Percentiles rank a stretch among this genome's conserved stretches.
Evolutionary conservation across 371 early-diverging fungal genomes (phyloP).

Genomic region (Mortierella sp.): DNA sequence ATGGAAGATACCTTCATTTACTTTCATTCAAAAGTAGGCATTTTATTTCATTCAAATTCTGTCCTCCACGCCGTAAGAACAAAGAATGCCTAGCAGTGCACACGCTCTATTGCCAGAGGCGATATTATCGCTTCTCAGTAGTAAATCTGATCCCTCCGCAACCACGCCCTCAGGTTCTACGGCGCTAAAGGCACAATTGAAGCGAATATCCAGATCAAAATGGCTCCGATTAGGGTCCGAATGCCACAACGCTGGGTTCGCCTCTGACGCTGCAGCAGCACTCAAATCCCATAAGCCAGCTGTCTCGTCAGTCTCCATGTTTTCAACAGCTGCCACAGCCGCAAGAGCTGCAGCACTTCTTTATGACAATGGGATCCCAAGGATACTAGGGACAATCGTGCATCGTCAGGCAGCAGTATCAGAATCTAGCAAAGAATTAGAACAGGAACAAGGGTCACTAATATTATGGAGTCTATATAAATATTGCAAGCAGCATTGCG

Average conservation of each 20-base stretch:
- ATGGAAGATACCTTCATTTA: background rate
- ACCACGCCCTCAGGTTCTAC: background rate
- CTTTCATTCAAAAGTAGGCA: no score
- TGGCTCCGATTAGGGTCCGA: slow-evolving; percentile 32
- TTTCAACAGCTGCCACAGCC: slow-evolving; percentile 10
- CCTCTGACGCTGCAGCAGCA: slow-evolving; percentile 11
- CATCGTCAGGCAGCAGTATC: background rate
- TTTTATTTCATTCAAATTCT: no score
- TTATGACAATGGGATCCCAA: slow-evolving; percentile 22
- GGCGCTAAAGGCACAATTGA: slow-evolving; percentile 1
- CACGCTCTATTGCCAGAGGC: slow-evolving; percentile 13
- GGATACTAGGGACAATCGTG: slow-evolving; percentile 17
- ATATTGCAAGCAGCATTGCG: slow-evolving; percentile 4
- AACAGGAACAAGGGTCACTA: background rate
- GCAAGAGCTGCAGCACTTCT: slow-evolving; percentile 20
- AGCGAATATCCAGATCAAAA: slow-evolving; percentile 15
- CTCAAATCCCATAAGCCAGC: slow-evolving; percentile 2
- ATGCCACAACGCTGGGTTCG: slow-evolving; percentile 27
- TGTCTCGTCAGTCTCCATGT: slow-evolving; percentile 13
- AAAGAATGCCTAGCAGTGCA: slow-evolving; percentile 10
- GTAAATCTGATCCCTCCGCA: background rate
- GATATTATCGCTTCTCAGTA: slow-evolving; percentile 5
- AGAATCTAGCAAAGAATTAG: background rate
- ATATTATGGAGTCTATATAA: slow-evolving; percentile 13
- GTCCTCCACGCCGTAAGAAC: background rate